These are phyloP conservation scores for Obelidium mucronatum DNA, from an alignment of 192 early-diverging fungal genomes.

Conservation along the genomic window DNA sequence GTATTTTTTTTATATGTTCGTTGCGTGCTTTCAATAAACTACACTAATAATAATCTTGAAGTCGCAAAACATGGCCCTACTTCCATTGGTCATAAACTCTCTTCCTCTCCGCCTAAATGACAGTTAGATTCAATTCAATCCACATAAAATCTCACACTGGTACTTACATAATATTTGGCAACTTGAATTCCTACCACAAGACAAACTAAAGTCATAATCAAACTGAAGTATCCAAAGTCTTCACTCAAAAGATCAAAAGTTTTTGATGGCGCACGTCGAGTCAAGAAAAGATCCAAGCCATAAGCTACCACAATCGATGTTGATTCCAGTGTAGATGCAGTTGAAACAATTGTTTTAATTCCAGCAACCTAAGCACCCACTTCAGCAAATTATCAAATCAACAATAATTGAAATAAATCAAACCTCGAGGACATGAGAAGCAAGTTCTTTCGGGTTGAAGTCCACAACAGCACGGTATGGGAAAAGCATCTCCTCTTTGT, in stretches of 20 bases:
- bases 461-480: conserved; percentile 77
- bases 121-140: neutral
- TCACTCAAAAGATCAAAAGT: conserved; percentile 94
- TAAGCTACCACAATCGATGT: conserved; percentile 89
- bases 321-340: conserved; percentile 88
- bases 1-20: too few species aligned
- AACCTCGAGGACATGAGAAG: conserved; percentile 74
- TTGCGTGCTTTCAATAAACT: too few species aligned
- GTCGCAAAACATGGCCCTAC: conserved; percentile 13
- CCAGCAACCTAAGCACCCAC: conserved; percentile 73
- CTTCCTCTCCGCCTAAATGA: conserved; percentile 48
- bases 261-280: conserved; percentile 81
- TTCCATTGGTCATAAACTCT: conserved; percentile 49
- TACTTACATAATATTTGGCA: conserved; percentile 57
- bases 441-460: conserved; percentile 78
- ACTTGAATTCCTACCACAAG: conserved; percentile 78
- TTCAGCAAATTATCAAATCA: neutral
- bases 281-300: conserved; percentile 92
- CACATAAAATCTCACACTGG: neutral
- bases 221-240: conserved; percentile 86
- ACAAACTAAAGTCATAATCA: conserved; percentile 84
- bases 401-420: too few species aligned
- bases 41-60: too few species aligned
- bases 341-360: conserved; percentile 70
- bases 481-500: conserved; percentile 88